A percentile compares a stretch with the other conserved stretches of the same genome.
Evolutionary conservation across 306 rosid species (phyloP).

Genomic region (Comarum palustre): DNA sequence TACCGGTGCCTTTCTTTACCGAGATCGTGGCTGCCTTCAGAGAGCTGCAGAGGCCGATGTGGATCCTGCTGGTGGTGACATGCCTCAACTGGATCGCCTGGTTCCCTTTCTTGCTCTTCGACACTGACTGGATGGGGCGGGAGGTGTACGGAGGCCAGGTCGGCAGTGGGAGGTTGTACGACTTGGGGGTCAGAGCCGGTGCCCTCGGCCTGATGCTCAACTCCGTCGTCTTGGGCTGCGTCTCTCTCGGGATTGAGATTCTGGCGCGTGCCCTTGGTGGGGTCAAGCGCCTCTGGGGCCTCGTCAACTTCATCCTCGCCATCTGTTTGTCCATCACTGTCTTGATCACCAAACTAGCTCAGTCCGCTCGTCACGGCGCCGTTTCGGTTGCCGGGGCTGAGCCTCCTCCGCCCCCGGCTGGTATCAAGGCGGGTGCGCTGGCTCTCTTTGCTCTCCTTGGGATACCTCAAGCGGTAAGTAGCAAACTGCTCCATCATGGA

Average conservation of each 20-base stretch:
- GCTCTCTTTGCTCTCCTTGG: slow-evolving; percentile 67
- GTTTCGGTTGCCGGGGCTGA: neutral
- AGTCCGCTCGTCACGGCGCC: slow-evolving; percentile 18
- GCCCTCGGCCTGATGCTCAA: slow-evolving; percentile 77
- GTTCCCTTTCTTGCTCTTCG: slow-evolving; percentile 80
- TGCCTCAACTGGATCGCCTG: slow-evolving; percentile 84
- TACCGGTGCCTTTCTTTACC: slow-evolving; percentile 39
- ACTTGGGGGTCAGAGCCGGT: slow-evolving; percentile 64
- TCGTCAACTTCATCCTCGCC: slow-evolving; percentile 65
- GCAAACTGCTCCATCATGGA: too few relatives aligned
- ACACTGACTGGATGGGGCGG: slow-evolving; percentile 93
- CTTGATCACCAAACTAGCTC: slow-evolving; percentile 61
- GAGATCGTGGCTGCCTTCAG: slow-evolving; percentile 53
- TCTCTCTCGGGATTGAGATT: slow-evolving; percentile 50
- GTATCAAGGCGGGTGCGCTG: slow-evolving; percentile 57
- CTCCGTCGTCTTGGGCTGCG: slow-evolving; percentile 56
- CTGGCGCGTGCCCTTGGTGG: slow-evolving; percentile 63
- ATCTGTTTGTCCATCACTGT: slow-evolving; percentile 47
- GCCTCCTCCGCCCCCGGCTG: slow-evolving; percentile 33
- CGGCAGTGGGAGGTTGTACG: slow-evolving; percentile 41
- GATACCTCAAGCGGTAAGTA: slow-evolving; percentile 58
- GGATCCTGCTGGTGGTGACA: slow-evolving; percentile 72
- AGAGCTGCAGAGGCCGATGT: slow-evolving; percentile 60
- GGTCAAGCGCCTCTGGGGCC: slow-evolving; percentile 66
- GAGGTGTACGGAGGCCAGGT: slow-evolving; percentile 85